Evolutionary conservation across 768 basidiomycete species (phyloP).

Genomic region (Boletus reticulatus): DNA sequence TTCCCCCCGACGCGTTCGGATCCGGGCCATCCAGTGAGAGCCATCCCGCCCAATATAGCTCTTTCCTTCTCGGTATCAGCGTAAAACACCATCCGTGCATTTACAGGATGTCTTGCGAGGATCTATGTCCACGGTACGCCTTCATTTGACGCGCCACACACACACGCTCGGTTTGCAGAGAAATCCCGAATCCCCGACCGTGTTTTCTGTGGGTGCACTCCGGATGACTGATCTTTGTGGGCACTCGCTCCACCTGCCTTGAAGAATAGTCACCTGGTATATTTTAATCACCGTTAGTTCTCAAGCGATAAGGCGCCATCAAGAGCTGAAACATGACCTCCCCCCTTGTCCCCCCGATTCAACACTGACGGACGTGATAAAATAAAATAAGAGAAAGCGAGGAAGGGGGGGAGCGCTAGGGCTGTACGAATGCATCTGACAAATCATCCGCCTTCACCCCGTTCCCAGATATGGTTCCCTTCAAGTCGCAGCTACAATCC

Average conservation of each 20-base stretch:
- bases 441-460: not conserved
- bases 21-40: not conserved
- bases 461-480: not conserved
- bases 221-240: not conserved
- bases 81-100: not conserved
- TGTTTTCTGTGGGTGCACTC: too few species aligned
- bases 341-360: not conserved
- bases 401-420: too few species aligned
- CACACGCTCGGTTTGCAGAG: not conserved
- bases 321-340: not conserved
- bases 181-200: not conserved
- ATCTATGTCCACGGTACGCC: not conserved
- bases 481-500: not conserved
- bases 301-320: not conserved
- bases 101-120: too few species aligned
- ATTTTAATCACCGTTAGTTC: not conserved
- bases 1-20: not conserved
- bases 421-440: not conserved
- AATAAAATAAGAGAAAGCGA: not conserved
- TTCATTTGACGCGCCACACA: not conserved
- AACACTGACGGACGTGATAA: not conserved
- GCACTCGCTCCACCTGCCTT: not conserved
- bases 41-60: not conserved
- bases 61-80: not conserved
- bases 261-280: not conserved